phyloP scores from a whole-genome alignment of 495 filamentous ascomycete genomes.

The Podospora pseudoanserina region DNA sequence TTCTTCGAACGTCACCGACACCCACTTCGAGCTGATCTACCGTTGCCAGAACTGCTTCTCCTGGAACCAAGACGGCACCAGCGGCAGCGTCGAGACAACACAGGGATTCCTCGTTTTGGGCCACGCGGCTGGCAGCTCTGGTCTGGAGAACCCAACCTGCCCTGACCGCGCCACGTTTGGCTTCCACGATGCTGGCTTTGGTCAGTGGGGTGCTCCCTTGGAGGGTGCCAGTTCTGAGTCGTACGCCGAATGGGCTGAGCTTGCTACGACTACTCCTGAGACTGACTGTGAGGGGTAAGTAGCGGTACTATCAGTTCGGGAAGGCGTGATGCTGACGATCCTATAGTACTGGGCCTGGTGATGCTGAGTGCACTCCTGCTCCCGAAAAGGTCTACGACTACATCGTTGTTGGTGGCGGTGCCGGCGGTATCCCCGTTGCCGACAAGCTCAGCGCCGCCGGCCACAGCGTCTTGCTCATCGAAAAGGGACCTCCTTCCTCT shows the following conservation, averaged over 20 bases:
- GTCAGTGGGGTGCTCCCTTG: slow-evolving; percentile 43
- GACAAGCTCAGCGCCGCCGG: slow-evolving; percentile 60
- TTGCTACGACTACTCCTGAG: slow-evolving; percentile 36
- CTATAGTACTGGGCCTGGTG: slow-evolving; percentile 9
- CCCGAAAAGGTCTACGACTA: slow-evolving; percentile 59
- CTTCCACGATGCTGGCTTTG: slow-evolving; percentile 38
- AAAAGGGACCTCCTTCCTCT: slow-evolving; percentile 59
- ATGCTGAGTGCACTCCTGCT: slow-evolving; percentile 33
- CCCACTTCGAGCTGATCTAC: slow-evolving; percentile 56
- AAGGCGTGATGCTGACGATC: slow-evolving; percentile 7
- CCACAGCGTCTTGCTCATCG: slow-evolving; percentile 60
- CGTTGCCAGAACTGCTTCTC: slow-evolving; percentile 59
- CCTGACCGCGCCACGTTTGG: slow-evolving; percentile 34
- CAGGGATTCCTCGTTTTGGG: slow-evolving; percentile 27
- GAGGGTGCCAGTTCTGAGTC: slow-evolving; percentile 40
- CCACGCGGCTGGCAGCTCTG: slow-evolving; percentile 26
- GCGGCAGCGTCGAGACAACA: slow-evolving; percentile 26
- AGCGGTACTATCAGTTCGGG: not conserved
- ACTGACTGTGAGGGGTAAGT: slow-evolving; percentile 41
- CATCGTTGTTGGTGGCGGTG: slow-evolving; percentile 61
- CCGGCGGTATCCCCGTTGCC: slow-evolving; percentile 61
- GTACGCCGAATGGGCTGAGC: slow-evolving; percentile 49
- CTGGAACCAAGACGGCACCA: slow-evolving; percentile 42
- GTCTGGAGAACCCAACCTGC: slow-evolving; percentile 27
- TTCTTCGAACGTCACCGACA: slow-evolving; percentile 51